These are phyloP conservation scores for Camillea tinctor DNA, from an alignment of 2,329 filamentous ascomycete species.

Conservation along the genomic window DNA sequence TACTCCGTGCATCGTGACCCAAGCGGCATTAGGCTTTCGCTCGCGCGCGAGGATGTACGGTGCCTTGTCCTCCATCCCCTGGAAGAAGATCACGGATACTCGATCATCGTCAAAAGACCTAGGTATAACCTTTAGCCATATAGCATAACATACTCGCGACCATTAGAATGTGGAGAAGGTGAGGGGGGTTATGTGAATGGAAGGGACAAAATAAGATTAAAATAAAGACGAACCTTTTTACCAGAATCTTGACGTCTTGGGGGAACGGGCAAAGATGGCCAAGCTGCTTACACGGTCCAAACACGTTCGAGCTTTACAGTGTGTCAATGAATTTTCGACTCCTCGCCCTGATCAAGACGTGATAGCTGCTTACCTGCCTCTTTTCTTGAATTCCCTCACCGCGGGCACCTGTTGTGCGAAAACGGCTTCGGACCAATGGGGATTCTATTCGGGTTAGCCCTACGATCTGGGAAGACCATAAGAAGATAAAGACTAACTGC, in stretches of 20 bases:
- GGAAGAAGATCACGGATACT: constrained; percentile 52
- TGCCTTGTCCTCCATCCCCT: constrained; percentile 42
- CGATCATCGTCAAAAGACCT: constrained; percentile 56
- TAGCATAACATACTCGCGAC: neutral
- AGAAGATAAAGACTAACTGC: constrained; percentile 22
- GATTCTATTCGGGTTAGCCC: constrained; percentile 35
- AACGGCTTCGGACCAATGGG: constrained; percentile 62
- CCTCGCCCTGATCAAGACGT: neutral
- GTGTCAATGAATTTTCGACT: constrained; percentile 3
- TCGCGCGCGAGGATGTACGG: constrained; percentile 50
- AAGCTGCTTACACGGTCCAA: constrained; percentile 35
- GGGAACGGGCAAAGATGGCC: constrained; percentile 43
- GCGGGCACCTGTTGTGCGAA: constrained; percentile 55
- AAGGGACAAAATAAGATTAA: neutral
- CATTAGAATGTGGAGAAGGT: neutral
- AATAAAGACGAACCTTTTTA: constrained; percentile 46
- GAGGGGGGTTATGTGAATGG: neutral
- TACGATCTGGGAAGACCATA: neutral
- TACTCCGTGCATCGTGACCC: constrained; percentile 50
- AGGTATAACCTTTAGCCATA: constrained; percentile 3
- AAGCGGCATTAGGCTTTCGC: constrained; percentile 36
- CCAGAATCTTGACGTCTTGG: constrained; percentile 49
- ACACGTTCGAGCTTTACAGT: constrained; percentile 23
- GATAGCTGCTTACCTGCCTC: constrained; percentile 34
- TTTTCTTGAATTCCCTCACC: constrained; percentile 48